phyloP scores from a whole-genome alignment of 2,329 filamentous ascomycete genomes.

The Fonsecaea erecta region DNA sequence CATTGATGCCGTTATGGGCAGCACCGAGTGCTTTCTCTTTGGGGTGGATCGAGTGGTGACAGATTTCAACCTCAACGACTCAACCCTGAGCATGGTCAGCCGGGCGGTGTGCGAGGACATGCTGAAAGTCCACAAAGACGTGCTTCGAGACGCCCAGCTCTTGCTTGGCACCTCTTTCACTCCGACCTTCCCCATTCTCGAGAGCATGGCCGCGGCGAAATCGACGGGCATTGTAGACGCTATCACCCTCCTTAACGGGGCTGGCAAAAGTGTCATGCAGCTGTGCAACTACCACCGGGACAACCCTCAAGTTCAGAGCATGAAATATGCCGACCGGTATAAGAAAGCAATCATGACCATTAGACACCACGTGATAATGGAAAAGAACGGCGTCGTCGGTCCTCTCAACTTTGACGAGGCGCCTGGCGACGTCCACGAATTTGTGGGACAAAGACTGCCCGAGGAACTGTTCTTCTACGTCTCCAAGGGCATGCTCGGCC shows the following conservation, averaged over 20 bases:
- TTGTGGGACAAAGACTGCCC: conserved; percentile 86
- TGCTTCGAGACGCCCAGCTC: conserved; percentile 71
- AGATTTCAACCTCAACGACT: conserved; percentile 58
- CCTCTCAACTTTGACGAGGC: conserved; percentile 74
- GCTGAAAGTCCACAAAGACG: conserved; percentile 31
- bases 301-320: conserved; percentile 70
- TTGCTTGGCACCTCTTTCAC: conserved; percentile 83
- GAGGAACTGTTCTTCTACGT: conserved; percentile 91
- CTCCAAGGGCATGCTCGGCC: conserved; percentile 77
- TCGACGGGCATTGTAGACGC: conserved; percentile 70
- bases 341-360: conserved; percentile 83
- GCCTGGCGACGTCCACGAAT: conserved; percentile 83
- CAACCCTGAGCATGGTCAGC: conserved; percentile 64
- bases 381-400: conserved; percentile 74
- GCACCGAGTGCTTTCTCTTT: conserved; percentile 83
- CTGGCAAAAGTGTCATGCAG: conserved; percentile 70
- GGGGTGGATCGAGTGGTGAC: conserved; percentile 77
- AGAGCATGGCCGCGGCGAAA: conserved; percentile 60
- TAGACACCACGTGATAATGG: conserved; percentile 84
- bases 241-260: conserved; percentile 72
- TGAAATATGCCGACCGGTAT: conserved; percentile 83
- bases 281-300: conserved; percentile 81
- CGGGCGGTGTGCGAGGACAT: conserved; percentile 73
- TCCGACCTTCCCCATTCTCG: conserved; percentile 76
- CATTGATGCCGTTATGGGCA: conserved; percentile 76